These are phyloP conservation scores for Xylaria castorea DNA, from an alignment of 495 filamentous ascomycete genomes.

Conservation along the genomic window DNA sequence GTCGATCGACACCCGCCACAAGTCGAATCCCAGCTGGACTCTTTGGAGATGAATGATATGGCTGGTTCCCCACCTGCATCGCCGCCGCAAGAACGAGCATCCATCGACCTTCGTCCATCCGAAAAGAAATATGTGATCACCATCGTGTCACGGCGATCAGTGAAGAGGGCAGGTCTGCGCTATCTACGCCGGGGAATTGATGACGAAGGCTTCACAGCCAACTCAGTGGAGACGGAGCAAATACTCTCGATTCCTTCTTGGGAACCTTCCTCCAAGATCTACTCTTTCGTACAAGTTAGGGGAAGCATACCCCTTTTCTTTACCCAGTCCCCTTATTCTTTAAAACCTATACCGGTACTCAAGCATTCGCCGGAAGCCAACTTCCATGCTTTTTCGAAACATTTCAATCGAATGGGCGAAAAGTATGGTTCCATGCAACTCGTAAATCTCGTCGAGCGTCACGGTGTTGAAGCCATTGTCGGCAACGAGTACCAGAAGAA, in stretches of 20 bases:
- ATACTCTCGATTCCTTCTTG: conserved; percentile 72
- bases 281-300: conserved; percentile 84
- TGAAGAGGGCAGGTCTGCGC: conserved; percentile 82
- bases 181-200: conserved; percentile 93
- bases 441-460: conserved; percentile 87
- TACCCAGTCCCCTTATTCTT: conserved; percentile 88
- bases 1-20: conserved; percentile 59
- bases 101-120: conserved; percentile 41
- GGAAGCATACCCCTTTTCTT: conserved; percentile 94
- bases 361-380: conserved; percentile 81
- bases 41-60: conserved; percentile 50
- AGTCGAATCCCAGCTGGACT: conserved; percentile 47
- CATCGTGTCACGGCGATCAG: conserved; percentile 82
- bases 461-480: conserved; percentile 76
- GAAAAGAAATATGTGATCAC: conserved; percentile 75
- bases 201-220: conserved; percentile 86
- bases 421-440: conserved; percentile 78
- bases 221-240: conserved; percentile 92
- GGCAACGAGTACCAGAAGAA: conserved; percentile 77
- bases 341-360: conserved; percentile 84
- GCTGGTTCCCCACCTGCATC: conserved; percentile 28
- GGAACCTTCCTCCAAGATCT: conserved; percentile 66
- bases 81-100: conserved; percentile 28
- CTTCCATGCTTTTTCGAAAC: conserved; percentile 74
- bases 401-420: conserved; percentile 70